Evolutionary conservation across 345 rosid species (phyloP).

Genomic region (Citropsis articulata): DNA sequence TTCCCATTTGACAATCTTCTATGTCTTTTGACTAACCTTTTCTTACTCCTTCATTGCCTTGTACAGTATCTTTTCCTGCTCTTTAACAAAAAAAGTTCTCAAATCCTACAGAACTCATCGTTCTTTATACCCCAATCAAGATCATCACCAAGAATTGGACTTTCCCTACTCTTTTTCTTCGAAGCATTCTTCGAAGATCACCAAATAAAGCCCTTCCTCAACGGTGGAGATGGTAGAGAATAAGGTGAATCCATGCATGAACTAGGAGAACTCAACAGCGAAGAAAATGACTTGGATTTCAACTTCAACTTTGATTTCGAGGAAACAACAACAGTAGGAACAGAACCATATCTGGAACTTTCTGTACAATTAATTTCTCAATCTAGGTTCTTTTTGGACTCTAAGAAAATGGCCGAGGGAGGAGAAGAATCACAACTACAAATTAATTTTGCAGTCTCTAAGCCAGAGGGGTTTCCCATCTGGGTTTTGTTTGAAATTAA

Average conservation of each 20-base stretch:
- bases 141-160: slow-evolving; percentile 18
- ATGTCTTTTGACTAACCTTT: slow-evolving; percentile 60
- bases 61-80: slow-evolving; percentile 46
- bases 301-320: slow-evolving; percentile 8
- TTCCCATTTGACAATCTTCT: slow-evolving; percentile 44
- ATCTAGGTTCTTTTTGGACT: slow-evolving; percentile 16
- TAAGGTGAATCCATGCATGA: slow-evolving; percentile 41
- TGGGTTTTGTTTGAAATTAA: slow-evolving; percentile 6
- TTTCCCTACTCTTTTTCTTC: slow-evolving; percentile 30
- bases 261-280: slow-evolving; percentile 18
- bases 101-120: slow-evolving; percentile 49
- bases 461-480: slow-evolving; percentile 8
- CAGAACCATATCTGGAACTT: slow-evolving; percentile 19
- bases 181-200: slow-evolving; percentile 48
- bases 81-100: slow-evolving; percentile 47
- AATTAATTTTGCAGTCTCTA: background rate
- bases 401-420: slow-evolving; percentile 8
- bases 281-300: slow-evolving; percentile 10
- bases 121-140: slow-evolving; percentile 30
- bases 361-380: slow-evolving; percentile 18
- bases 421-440: slow-evolving; percentile 6
- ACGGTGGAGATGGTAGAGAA: slow-evolving; percentile 25
- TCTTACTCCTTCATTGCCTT: slow-evolving; percentile 62
- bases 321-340: too few relatives aligned
- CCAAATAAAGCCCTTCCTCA: slow-evolving; percentile 53